phyloP scores from a whole-genome alignment of 306 rosid species.

The Sphenostylis stenocarpa region DNA sequence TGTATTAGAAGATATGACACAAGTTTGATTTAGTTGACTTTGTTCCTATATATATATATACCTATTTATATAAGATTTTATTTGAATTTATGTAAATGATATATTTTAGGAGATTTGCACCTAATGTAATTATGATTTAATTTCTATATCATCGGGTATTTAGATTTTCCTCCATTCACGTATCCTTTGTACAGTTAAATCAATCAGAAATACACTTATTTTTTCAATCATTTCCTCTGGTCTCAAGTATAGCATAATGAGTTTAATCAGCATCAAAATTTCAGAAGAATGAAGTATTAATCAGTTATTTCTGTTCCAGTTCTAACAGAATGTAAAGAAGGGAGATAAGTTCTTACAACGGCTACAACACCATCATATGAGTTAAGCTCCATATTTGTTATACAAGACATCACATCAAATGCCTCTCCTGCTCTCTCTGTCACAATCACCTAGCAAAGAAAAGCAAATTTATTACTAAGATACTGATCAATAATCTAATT shows the following conservation, averaged over 20 bases:
- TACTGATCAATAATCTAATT: not conserved
- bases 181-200: not conserved
- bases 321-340: slow-evolving; percentile 15
- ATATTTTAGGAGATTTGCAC: not conserved
- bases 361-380: slow-evolving; percentile 86
- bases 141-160: not conserved
- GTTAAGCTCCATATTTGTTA: slow-evolving; percentile 62
- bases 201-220: not conserved
- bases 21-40: not conserved
- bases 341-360: slow-evolving; percentile 68
- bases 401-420: slow-evolving; percentile 68
- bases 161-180: not conserved
- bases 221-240: not conserved
- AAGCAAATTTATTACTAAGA: slow-evolving; percentile 25
- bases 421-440: slow-evolving; percentile 90
- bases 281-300: not conserved
- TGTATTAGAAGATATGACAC: not conserved
- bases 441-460: slow-evolving; percentile 71
- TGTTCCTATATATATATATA: not conserved
- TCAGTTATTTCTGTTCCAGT: not conserved
- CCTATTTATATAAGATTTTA: not conserved
- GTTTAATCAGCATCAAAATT: not conserved
- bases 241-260: not conserved
- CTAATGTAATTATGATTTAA: not conserved
- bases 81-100: not conserved